Evolutionary conservation across 352 stramenopile genomes (phyloP), one percentile per base, ranked within the genome.

Genomic region (Thalassiosira hispida): DNA sequence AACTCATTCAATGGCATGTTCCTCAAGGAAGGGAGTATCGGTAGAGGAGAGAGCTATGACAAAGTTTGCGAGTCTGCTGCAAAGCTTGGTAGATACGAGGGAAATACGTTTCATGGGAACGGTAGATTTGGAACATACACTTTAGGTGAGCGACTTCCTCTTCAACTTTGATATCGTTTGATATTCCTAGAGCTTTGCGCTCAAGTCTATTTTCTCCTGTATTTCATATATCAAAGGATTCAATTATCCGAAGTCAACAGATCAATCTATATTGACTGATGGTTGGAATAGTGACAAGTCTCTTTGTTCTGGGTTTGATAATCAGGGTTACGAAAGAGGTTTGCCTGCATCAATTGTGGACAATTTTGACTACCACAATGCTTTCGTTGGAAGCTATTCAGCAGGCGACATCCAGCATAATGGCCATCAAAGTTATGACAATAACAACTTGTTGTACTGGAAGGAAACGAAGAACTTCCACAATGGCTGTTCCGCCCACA

Each of bases 1-100:
- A 90, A 91, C 65, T 64, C 63, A 42, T 87, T 89, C 20, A 91
- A 91, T 73, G 81, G 82, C 8, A 88, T 91, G 82, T 71, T 88
- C 2, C 35, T 85, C n/a, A 16, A 74, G 12, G 71, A 72, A 23
- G 64, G 51, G 12, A 71, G 66, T 20, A 70, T 35, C 23, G 85
- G 85, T 12, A 55, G 76, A 23, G 78, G 78, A 29, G 56, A 46
- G 9, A 76, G 62, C 20, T 56, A 60, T 55, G 73, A 66, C 0
- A 64, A 85, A 73, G 79, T 86, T 25, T 90, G 83, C 42, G 56
- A 70, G 25, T 60, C 55, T 23, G 49, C 35, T 35, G 38, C 64
- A 0, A 59, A 51, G n/a, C 31, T 86, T 22, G 84, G 56, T 64
- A 35, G 81, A 47, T 75, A 63, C 12, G 84, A 91, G 52, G 84